These are phyloP conservation scores for Aspergillus steynii DNA, from an alignment of 495 filamentous ascomycete genomes.

Conservation along the genomic window DNA sequence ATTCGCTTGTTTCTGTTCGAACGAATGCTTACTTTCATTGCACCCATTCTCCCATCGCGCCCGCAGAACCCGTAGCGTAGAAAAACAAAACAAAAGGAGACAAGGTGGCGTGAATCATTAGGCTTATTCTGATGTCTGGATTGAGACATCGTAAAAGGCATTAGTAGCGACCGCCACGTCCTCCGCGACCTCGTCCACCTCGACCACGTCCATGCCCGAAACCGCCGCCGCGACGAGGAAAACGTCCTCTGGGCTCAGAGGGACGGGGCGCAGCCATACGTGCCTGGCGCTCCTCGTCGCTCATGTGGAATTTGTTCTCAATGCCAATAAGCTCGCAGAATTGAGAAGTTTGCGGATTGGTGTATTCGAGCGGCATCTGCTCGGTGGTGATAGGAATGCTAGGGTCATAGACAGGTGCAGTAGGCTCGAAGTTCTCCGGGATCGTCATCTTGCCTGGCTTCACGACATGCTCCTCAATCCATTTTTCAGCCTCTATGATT, in stretches of 20 bases:
- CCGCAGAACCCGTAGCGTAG: not conserved
- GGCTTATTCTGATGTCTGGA: not conserved
- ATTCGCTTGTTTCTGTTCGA: too few species aligned
- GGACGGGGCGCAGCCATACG: constrained; percentile 41
- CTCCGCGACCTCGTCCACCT: constrained; percentile 22
- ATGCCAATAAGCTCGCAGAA: constrained; percentile 82
- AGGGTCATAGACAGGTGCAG: constrained; percentile 68
- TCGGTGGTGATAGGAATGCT: constrained; percentile 33
- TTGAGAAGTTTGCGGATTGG: constrained; percentile 72
- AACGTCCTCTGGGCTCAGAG: constrained; percentile 20
- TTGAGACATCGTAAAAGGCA: not conserved
- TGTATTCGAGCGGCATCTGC: constrained; percentile 70
- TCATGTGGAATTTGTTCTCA: constrained; percentile 71
- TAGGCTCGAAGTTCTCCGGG: constrained; percentile 73
- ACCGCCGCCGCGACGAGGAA: constrained; percentile 17
- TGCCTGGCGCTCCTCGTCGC: constrained; percentile 63
- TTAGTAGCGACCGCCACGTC: constrained; percentile 12
- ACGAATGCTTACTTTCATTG: too few species aligned
- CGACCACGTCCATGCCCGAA: constrained; percentile 22
- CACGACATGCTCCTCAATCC: constrained; percentile 77
- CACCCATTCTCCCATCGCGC: too few species aligned
- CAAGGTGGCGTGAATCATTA: not conserved
- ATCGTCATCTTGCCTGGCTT: constrained; percentile 57
- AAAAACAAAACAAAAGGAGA: not conserved
- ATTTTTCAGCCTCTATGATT: constrained; percentile 65